Evolutionary conservation across 2,329 filamentous ascomycete genomes (phyloP), one percentile per base, ranked within the genome.

Genomic region (Cladophialophora psammophila): DNA sequence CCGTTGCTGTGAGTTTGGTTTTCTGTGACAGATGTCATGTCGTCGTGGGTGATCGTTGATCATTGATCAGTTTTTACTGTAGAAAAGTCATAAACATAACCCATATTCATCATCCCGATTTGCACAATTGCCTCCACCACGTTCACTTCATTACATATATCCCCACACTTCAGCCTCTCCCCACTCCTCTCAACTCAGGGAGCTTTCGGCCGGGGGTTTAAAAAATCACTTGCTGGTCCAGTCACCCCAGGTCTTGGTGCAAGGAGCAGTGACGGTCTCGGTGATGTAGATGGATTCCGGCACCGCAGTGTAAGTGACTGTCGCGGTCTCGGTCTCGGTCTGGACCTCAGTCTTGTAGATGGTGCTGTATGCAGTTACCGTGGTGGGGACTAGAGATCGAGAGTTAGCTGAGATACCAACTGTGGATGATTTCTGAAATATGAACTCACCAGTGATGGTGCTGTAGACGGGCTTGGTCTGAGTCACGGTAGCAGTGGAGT

Each of bases 401-500:
- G 31, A 35, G 31, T 55, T 36, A 34, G 52, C 10, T 50, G 18
- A 12, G 26, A 6, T 13, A 10, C 45, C 1, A 26, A 26, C 18
- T 20, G 15, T 13, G 26, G 8, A 3, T 10, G 15, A 26, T 2
- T 5, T 18, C 45, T 20, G 8, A 5, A 26, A 9, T 5, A 9
- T 12, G 20, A 26, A 50, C 45, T 50, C 18, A 50, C 45, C 45
- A 26, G 52, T 55, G 31, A 55, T 36, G 31, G 52, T 55, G 52
- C 13, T 55, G 52, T 55, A 55, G 34, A 55, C 52, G 31, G 52
- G 34, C 52, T 55, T 36, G 34, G 31, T 35, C 13, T 55, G 12
- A 35, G 59, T 61, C 18, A 48, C 48, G 45, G 59, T 45, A 52
- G 59, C 59, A 32, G 59, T 61, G 5, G 35, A 35, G 20, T 42